phyloP scores from a whole-genome alignment of 179 eudicot genomes.

The Vitellaria paradoxa region DNA sequence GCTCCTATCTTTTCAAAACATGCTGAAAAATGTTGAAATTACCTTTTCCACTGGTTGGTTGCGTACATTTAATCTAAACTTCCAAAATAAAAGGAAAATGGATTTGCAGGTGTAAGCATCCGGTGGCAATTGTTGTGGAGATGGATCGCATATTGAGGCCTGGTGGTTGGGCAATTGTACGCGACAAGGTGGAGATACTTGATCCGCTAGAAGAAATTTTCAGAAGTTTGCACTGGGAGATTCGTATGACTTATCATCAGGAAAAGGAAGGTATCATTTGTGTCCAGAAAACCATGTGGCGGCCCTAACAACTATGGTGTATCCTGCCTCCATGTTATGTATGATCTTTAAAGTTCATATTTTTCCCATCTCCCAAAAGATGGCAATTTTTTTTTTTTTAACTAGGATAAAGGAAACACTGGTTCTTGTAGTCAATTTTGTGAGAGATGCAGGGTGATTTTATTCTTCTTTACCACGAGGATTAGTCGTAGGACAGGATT shows the following conservation, averaged over 20 bases:
- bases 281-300: constrained; percentile 82
- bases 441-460: neutral
- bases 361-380: constrained; percentile 4
- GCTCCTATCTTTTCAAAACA: neutral
- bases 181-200: constrained; percentile 79
- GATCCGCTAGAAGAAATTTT: constrained; percentile 77
- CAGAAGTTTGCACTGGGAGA: constrained; percentile 87
- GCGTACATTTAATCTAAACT: neutral
- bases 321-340: neutral
- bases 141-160: constrained; percentile 89
- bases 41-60: neutral
- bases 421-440: constrained; percentile 7
- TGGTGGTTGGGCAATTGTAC: constrained; percentile 83
- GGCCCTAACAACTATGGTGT: constrained; percentile 48
- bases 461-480: neutral
- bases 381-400: neutral
- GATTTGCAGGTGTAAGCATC: constrained; percentile 76
- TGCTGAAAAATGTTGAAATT: neutral
- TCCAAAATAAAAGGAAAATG: neutral
- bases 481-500: neutral
- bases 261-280: constrained; percentile 83
- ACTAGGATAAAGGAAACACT: neutral
- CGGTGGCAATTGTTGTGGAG: constrained; percentile 78
- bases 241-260: constrained; percentile 77
- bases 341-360: neutral